Evolutionary conservation across 805 yeast genomes (phyloP), one percentile per base, ranked within the genome.

Genomic region (Ogataea nakhonphanomensis): DNA sequence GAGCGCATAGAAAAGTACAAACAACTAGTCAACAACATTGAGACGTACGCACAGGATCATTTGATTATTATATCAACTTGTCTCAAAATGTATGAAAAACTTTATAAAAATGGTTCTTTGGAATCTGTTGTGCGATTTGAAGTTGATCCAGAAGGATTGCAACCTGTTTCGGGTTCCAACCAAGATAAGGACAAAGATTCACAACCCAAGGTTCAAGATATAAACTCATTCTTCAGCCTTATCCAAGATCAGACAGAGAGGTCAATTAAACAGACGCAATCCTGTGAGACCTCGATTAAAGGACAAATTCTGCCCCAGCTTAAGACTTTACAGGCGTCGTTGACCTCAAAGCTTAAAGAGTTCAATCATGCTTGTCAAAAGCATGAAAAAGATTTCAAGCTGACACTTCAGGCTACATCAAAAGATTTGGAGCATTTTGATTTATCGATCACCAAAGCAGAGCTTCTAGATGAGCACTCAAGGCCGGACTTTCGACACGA

Each of bases 291-390:
- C 3, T 13, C 17, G 11, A 53, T 71, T 44, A 61, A 57, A 46
- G 35, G 58, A 7, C 59, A 65, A 20, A 60, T 72, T 9, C 37
- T 69, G 9, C 78, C 79, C 7, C 70, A 65, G 36, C 54, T 76
- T 35, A 73, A 68, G 33, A 59, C 63, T 20, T 53, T 71, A 12
- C 49, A 53, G 22, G 55, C 54, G 8, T 76, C 72, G 39, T 51
- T 76, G 32, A 62, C 61, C 17, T 57, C 66, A 46, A 74, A 70
- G 53, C 62, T 62, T 57, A 71, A 70, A 53, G 66, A 66, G 14
- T 65, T 74, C 44, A 45, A 52, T 25, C 44, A 48, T 13, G 53
- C 57, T 21, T 65, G 69, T 7, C 35, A 55, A 22, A 66, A 67
- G 49, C 66, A 72, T 4, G 61, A 61, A 43, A 69, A 65, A 48